These are phyloP conservation scores for Aspergillus sclerotialis DNA, from an alignment of 2,329 filamentous ascomycete genomes.

Conservation along the genomic window DNA sequence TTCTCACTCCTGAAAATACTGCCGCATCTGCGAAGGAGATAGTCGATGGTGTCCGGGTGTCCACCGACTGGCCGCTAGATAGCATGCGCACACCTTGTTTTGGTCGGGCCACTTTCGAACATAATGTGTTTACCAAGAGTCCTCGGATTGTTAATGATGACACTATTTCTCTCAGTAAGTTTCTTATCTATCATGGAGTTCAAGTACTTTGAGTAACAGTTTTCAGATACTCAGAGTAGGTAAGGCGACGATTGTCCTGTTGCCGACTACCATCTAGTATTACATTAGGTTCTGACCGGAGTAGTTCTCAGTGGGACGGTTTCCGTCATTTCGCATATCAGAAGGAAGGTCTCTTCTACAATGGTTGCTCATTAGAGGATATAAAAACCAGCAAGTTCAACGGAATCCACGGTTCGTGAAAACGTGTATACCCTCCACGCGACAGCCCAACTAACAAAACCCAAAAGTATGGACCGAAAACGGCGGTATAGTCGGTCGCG, in stretches of 20 bases:
- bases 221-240: no score
- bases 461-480: slow-evolving; percentile 28
- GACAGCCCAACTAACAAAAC: no score
- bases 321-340: slow-evolving; percentile 37
- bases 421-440: no score
- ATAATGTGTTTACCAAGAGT: slow-evolving; percentile 46
- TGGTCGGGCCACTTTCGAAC: slow-evolving; percentile 48
- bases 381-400: slow-evolving; percentile 30
- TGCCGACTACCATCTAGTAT: no score
- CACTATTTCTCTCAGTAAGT: slow-evolving; percentile 52
- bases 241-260: no score
- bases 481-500: slow-evolving; percentile 39
- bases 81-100: slow-evolving; percentile 50
- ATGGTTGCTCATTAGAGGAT: slow-evolving; percentile 33
- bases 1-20: slow-evolving; percentile 44
- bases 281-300: no score
- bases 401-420: slow-evolving; percentile 40
- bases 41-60: slow-evolving; percentile 36
- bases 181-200: no score
- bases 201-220: no score
- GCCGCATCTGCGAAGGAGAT: slow-evolving; percentile 40
- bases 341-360: slow-evolving; percentile 35
- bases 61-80: slow-evolving; percentile 55
- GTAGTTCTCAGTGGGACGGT: slow-evolving; percentile 47
- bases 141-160: slow-evolving; percentile 55